A percentile compares a stretch with the other conserved stretches of the same genome.
These are phyloP conservation scores for Penicillium paneum DNA, from an alignment of 2,329 filamentous ascomycete genomes.

Conservation along the genomic window DNA sequence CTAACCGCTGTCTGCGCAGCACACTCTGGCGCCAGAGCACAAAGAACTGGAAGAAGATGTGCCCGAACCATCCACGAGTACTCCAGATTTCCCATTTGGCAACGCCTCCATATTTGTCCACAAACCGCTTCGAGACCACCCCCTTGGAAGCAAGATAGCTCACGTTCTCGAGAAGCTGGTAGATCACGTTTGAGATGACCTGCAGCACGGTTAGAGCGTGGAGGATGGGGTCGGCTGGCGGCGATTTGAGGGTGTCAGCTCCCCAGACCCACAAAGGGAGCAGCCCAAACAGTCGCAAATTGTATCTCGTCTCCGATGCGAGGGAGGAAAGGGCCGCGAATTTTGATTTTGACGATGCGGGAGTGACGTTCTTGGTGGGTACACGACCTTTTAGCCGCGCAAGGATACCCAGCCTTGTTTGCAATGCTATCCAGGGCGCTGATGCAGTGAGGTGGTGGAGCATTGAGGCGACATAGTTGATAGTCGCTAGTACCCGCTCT, in stretches of 20 bases:
- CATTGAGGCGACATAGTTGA: slow-evolving; percentile 65
- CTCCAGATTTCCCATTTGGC: slow-evolving; percentile 66
- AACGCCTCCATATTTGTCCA: slow-evolving; percentile 52
- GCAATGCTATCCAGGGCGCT: slow-evolving; percentile 41
- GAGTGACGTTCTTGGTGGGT: slow-evolving; percentile 5
- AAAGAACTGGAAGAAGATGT: slow-evolving; percentile 72
- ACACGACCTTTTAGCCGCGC: slow-evolving; percentile 29
- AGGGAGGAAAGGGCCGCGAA: slow-evolving; percentile 47
- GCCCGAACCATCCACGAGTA: slow-evolving; percentile 74
- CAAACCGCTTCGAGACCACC: slow-evolving; percentile 52
- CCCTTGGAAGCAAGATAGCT: slow-evolving; percentile 73
- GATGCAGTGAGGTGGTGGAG: slow-evolving; percentile 60
- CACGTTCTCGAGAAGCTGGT: slow-evolving; percentile 79
- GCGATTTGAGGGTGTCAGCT: slow-evolving; percentile 59
- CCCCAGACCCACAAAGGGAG: slow-evolving; percentile 74
- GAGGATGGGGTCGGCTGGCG: slow-evolving; percentile 44
- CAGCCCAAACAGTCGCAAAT: slow-evolving; percentile 59
- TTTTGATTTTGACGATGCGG: slow-evolving; percentile 44
- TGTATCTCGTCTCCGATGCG: slow-evolving; percentile 52
- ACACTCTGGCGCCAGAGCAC: slow-evolving; percentile 54
- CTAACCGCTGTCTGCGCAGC: slow-evolving; percentile 32
- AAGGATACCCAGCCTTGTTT: slow-evolving; percentile 46
- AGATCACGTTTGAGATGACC: slow-evolving; percentile 64
- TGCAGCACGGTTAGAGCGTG: slow-evolving; percentile 63
- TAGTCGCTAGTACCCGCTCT: slow-evolving; percentile 65